These are phyloP conservation scores for Metarhizium robertsii DNA, from an alignment of 2,329 filamentous ascomycete genomes.

Conservation along the genomic window DNA sequence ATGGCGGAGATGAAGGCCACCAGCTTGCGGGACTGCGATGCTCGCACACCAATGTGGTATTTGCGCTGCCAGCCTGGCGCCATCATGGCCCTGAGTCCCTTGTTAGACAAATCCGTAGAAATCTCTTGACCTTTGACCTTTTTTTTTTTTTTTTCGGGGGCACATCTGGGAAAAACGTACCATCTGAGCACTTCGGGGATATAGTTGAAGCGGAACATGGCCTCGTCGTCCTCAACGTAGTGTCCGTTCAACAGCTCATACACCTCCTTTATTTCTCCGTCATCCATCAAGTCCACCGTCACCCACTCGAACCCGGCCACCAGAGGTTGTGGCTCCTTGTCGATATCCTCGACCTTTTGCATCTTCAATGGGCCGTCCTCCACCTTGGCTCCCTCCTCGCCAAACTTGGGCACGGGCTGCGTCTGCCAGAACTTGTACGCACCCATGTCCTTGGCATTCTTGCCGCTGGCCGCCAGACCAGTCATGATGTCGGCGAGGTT, in stretches of 20 bases:
- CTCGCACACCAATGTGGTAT: constrained; percentile 92
- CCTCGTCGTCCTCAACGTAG: constrained; percentile 95
- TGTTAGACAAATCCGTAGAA: background rate
- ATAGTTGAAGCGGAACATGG: constrained; percentile 97
- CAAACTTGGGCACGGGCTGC: constrained; percentile 86
- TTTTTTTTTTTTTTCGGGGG: too few species aligned
- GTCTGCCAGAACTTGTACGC: constrained; percentile 99
- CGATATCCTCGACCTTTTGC: constrained; percentile 68
- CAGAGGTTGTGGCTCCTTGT: constrained; percentile 66
- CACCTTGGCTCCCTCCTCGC: constrained; percentile 42
- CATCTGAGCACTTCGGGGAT: constrained; percentile 82
- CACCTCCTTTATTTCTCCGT: constrained; percentile 75
- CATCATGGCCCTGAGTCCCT: constrained; percentile 68
- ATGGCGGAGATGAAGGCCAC: constrained; percentile 95
- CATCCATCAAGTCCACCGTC: constrained; percentile 73
- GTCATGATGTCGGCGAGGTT: constrained; percentile 65
- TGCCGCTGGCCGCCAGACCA: constrained; percentile 64
- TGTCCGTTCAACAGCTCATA: constrained; percentile 87
- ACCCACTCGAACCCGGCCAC: constrained; percentile 89
- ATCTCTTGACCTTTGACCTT: background rate
- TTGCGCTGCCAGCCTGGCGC: constrained; percentile 87
- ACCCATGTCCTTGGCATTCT: constrained; percentile 93
- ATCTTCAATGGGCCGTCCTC: constrained; percentile 78
- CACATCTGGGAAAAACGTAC: constrained; percentile 34
- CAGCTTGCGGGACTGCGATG: constrained; percentile 71